Base-by-base conservation (phyloP, 2,329 filamentous ascomycete species). In the Zelopaecilomyces penicillatus region DNA sequence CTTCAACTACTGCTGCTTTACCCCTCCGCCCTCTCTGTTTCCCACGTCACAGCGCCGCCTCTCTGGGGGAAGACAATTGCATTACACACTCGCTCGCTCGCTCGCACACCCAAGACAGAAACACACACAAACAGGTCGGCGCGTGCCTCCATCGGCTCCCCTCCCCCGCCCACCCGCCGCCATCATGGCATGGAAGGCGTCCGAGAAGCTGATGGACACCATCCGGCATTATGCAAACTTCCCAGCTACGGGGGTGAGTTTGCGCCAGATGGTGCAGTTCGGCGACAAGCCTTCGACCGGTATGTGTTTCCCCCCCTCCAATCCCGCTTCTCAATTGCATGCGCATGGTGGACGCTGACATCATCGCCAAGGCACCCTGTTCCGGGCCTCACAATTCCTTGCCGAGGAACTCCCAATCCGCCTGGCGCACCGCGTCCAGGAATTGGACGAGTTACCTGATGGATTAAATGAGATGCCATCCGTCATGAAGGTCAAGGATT, bases 261-360 rank as follows among this genome's bases (percentile, higher is more conserved):
- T 98, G 67, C 81, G 93, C 65, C 93, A 98, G 76, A 98, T 98
- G 93, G 91, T 97, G 47, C 91, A 97, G 67, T 97, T 97, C 66
- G 91, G 91, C 62, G 89, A 95, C 72, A 87, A 82, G 65, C 90
- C 91, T 43, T 96, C 90, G 11, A 87, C 83, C 57, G 88, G 87
- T 93, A 73, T 59, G 76, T 65, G 46, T 37, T n/a, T 26, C 29
- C 30, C 44, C 44, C 39, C 9, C 36, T 44, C 94, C 68, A 84
- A 86, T 62, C 88, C 87, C 36, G 93, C 88, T 27, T 87, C 35
- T 43, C 26, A 37, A 29, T 26, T 27, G 40, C 26, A 11, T 26
- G 35, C 32, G 29, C 33, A 42, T 48, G 35, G 30, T 35, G 19
- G 36, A 5, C 27, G 31, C 37, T 39, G 37, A 39, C 37, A 31